These are phyloP conservation scores for Herpetomonas muscarum DNA, from an alignment of 208 protist genomes.

Conservation along the genomic window DNA sequence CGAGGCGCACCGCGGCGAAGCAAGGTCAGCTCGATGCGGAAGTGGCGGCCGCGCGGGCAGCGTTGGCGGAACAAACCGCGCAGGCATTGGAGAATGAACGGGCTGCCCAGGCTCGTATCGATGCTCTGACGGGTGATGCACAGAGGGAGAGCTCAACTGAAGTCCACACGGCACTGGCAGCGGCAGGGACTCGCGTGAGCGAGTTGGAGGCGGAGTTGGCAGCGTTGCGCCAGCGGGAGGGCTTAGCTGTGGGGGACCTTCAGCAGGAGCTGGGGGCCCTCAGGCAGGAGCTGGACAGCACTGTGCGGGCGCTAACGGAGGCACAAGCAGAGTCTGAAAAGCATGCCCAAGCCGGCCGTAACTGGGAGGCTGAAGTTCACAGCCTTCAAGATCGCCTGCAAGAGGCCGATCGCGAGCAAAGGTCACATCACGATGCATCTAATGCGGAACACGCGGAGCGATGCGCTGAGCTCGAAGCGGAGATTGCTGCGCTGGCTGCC, in stretches of 20 bases:
- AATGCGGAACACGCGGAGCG: too few species aligned
- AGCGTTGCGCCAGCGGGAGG: background rate
- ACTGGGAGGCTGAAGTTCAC: too few species aligned
- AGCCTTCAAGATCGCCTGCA: too few species aligned
- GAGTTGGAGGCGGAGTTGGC: background rate
- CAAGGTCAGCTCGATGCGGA: slow-evolving; percentile 4
- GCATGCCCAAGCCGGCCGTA: too few species aligned
- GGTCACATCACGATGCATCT: too few species aligned
- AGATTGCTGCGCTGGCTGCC: too few species aligned
- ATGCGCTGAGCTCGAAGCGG: too few species aligned
- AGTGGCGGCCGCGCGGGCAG: background rate
- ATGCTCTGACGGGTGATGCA: too few species aligned
- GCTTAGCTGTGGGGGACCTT: too few species aligned
- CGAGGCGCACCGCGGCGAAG: background rate
- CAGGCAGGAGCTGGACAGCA: background rate
- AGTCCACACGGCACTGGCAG: slow-evolving; percentile 10
- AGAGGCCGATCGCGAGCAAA: too few species aligned
- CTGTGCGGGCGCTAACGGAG: background rate
- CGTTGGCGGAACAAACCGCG: slow-evolving; percentile 4
- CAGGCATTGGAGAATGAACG: background rate
- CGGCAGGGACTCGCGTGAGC: background rate
- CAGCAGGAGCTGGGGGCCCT: slow-evolving; percentile 5
- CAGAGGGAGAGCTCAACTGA: too few species aligned
- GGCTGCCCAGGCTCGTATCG: slow-evolving; percentile 7
- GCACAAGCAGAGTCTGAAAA: background rate